Conservation (phyloP, 1,284 basidiomycete genomes). For the Microbotryum intermedium region DNA sequence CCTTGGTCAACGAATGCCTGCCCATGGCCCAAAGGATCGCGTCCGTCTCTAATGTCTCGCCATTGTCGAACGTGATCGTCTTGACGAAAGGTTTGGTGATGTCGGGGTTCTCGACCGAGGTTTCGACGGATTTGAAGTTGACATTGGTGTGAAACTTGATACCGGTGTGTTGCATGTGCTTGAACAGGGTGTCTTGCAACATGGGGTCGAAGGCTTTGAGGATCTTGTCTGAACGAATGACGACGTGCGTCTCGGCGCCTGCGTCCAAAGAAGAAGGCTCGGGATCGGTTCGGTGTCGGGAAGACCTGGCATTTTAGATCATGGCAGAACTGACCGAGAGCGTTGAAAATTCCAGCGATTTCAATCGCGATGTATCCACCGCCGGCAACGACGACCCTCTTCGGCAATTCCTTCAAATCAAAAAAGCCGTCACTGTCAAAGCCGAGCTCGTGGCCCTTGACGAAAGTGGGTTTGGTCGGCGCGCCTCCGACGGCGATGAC, state of each 20-base stretch:
- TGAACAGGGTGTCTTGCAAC: slow-evolving; percentile 75
- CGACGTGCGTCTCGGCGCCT: slow-evolving; percentile 79
- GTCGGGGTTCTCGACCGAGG: slow-evolving; percentile 40
- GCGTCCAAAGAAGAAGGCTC: slow-evolving; percentile 40
- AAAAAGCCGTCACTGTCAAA: slow-evolving; percentile 97
- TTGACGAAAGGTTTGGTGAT: slow-evolving; percentile 28
- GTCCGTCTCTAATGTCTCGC: slow-evolving; percentile 76
- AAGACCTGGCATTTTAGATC: accelerated
- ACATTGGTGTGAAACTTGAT: slow-evolving; percentile 74
- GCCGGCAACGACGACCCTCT: slow-evolving; percentile 85
- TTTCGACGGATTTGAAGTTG: slow-evolving; percentile 64
- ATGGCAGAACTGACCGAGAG: slow-evolving; percentile 34
- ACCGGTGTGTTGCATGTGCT: slow-evolving; percentile 90
- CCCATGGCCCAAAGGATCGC: slow-evolving; percentile 91
- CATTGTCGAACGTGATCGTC: slow-evolving; percentile 59
- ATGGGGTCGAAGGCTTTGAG: slow-evolving; percentile 87
- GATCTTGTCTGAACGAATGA: slow-evolving; percentile 83
- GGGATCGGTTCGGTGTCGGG: neutral
- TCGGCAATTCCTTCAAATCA: slow-evolving; percentile 78
- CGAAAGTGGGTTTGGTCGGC: slow-evolving; percentile 72
- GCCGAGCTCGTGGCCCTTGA: slow-evolving; percentile 83
- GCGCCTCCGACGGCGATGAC: slow-evolving; percentile 78
- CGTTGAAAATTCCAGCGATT: slow-evolving; percentile 71
- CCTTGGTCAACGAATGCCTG: slow-evolving; percentile 67
- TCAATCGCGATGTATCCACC: slow-evolving; percentile 98